Evolutionary conservation across 1,284 basidiomycete genomes (phyloP).

Genomic region (Ustilago vetiveriae): DNA sequence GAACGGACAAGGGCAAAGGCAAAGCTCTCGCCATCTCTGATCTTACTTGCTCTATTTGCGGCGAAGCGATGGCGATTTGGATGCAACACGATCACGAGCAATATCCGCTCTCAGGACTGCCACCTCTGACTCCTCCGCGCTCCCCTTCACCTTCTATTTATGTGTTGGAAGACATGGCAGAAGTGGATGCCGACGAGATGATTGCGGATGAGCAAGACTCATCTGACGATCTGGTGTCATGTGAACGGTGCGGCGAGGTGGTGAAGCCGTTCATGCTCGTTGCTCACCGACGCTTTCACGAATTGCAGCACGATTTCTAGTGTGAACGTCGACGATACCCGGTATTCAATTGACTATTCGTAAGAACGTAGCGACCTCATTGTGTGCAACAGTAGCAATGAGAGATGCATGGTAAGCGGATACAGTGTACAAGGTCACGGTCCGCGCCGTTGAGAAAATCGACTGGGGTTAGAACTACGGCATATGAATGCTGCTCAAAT

Average conservation of each 20-base stretch:
- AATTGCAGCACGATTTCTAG: slow-evolving; percentile 5
- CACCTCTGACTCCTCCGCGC: neutral
- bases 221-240: slow-evolving; percentile 1
- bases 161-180: neutral
- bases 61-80: slow-evolving; percentile 42
- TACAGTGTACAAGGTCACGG: too few relatives aligned
- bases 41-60: slow-evolving; percentile 31
- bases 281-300: slow-evolving; percentile 27
- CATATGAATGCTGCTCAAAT: too few relatives aligned
- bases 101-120: slow-evolving; percentile 44
- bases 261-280: slow-evolving; percentile 20
- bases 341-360: too few relatives aligned
- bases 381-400: too few relatives aligned
- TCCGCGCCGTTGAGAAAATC: too few relatives aligned
- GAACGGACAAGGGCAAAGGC: slow-evolving; percentile 3
- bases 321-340: neutral
- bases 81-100: slow-evolving; percentile 60
- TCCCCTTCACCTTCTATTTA: neutral
- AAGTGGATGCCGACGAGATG: too few relatives aligned
- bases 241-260: slow-evolving; percentile 17
- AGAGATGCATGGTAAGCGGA: too few relatives aligned
- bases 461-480: too few relatives aligned
- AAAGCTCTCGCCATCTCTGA: neutral
- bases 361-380: too few relatives aligned
- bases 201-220: slow-evolving; percentile 8